These are phyloP conservation scores for Ogataea naganishii DNA, from an alignment of 805 yeast species.

Conservation along the genomic window DNA sequence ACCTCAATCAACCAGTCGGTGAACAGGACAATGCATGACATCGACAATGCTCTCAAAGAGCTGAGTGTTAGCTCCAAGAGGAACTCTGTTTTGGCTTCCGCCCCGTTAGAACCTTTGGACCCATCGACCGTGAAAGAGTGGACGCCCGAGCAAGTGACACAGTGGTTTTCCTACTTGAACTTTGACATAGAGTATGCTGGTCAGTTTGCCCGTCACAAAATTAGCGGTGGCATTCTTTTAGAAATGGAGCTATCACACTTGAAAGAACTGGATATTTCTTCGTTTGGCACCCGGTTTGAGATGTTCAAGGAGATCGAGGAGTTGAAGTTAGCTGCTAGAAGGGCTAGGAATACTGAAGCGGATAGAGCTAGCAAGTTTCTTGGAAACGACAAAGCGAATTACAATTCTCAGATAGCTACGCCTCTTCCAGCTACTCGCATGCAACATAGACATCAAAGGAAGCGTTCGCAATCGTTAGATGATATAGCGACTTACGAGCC, in stretches of 20 bases:
- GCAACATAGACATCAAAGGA: slow-evolving; percentile 31
- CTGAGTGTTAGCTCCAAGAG: slow-evolving; percentile 24
- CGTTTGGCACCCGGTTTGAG: slow-evolving; percentile 94
- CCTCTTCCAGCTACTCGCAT: slow-evolving; percentile 13
- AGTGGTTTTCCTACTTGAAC: slow-evolving; percentile 64
- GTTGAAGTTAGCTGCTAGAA: slow-evolving; percentile 28
- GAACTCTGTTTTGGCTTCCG: not conserved
- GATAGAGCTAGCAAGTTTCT: not conserved
- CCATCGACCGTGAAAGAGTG: slow-evolving; percentile 50
- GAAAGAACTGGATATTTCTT: slow-evolving; percentile 84
- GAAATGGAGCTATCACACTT: slow-evolving; percentile 80
- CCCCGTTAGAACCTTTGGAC: slow-evolving; percentile 19
- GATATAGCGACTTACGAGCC: too few relatives aligned
- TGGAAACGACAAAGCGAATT: slow-evolving; percentile 2
- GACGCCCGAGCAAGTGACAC: slow-evolving; percentile 82
- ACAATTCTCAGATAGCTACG: not conserved
- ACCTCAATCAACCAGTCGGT: slow-evolving; percentile 27
- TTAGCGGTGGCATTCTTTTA: slow-evolving; percentile 76
- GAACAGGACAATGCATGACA: slow-evolving; percentile 54
- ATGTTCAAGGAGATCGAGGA: slow-evolving; percentile 82
- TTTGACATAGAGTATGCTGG: slow-evolving; percentile 70
- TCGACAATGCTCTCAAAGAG: slow-evolving; percentile 66
- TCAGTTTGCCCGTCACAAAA: slow-evolving; percentile 78
- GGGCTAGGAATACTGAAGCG: slow-evolving; percentile 5
- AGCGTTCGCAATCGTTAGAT: slow-evolving; percentile 44